A percentile compares a stretch with the other conserved stretches of the same genome.
These are phyloP conservation scores for Cinnamomum chago DNA, from an alignment of 164 flowering plant species.

Conservation along the genomic window DNA sequence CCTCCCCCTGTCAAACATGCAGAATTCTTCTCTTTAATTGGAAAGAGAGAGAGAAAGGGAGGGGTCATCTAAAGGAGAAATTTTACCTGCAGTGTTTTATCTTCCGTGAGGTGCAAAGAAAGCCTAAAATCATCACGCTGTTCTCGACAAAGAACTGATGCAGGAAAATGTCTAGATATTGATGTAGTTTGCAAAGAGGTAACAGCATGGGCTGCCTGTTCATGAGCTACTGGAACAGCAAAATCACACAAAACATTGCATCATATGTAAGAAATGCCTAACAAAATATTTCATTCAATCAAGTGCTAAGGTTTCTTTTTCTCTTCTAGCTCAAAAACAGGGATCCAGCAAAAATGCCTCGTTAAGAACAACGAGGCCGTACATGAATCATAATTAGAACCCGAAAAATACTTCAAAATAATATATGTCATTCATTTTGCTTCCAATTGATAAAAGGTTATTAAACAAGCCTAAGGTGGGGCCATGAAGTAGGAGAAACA, in stretches of 20 bases:
- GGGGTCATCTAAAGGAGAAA: background rate
- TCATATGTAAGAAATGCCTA: background rate
- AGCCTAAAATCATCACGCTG: constrained; percentile 52
- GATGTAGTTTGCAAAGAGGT: constrained; percentile 33
- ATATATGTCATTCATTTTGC: background rate
- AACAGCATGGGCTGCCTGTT: constrained; percentile 37
- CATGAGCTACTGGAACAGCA: constrained; percentile 50
- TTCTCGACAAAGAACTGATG: constrained; percentile 59
- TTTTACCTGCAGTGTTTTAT: constrained; percentile 44
- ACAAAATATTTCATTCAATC: background rate
- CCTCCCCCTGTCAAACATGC: too few species aligned
- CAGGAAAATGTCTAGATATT: constrained; percentile 39
- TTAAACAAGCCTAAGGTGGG: background rate
- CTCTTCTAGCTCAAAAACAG: background rate
- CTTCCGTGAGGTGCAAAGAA: constrained; percentile 34
- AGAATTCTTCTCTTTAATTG: too few species aligned
- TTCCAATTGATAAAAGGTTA: background rate
- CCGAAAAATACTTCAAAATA: background rate
- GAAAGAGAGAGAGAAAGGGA: too few species aligned
- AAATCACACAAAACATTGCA: constrained; percentile 7
- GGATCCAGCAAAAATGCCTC: too few species aligned
- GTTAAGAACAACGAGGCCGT: too few species aligned
- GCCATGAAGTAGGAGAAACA: background rate
- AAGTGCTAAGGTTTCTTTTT: too few species aligned
- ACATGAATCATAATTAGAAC: too few species aligned